Conservation (phyloP, 257 asterid species). For the Nicotiana benthamiana region DNA sequence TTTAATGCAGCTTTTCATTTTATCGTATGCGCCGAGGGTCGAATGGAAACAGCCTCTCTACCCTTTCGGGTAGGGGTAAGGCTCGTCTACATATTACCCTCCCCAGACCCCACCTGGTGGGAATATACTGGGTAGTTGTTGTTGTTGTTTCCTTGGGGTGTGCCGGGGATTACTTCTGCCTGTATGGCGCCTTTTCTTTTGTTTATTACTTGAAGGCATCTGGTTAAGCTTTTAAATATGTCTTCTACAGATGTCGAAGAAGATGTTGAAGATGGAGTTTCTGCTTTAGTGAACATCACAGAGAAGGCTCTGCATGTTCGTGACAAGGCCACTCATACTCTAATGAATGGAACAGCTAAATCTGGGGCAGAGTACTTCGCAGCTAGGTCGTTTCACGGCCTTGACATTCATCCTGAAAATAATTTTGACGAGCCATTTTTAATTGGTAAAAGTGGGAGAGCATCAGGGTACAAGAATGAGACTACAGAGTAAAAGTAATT, state of each 20-base stretch:
- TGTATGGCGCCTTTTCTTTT: neutral
- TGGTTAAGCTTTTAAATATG: neutral
- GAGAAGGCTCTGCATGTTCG: slow-evolving; percentile 70
- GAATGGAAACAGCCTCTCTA: no score
- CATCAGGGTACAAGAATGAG: slow-evolving; percentile 70
- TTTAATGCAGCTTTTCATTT: no score
- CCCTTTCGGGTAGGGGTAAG: no score
- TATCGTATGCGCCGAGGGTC: no score
- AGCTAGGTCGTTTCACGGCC: slow-evolving; percentile 72
- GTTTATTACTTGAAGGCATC: neutral
- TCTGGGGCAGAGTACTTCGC: slow-evolving; percentile 89
- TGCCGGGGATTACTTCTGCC: neutral
- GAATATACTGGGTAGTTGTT: no score
- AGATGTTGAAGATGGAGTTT: slow-evolving; percentile 53
- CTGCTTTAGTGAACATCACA: slow-evolving; percentile 56
- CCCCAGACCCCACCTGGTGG: no score
- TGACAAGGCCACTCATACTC: slow-evolving; percentile 29
- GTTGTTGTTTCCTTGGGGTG: neutral
- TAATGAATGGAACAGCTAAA: slow-evolving; percentile 36
- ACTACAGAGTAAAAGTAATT: neutral
- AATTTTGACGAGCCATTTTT: slow-evolving; percentile 41
- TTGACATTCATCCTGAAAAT: slow-evolving; percentile 40
- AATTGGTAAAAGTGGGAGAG: slow-evolving; percentile 77
- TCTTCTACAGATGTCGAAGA: slow-evolving; percentile 34
- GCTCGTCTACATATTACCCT: no score